Evolutionary conservation across 2,329 filamentous ascomycete species (phyloP), one percentile per base, ranked within the genome.

Genomic region (Colletotrichum sp.): DNA sequence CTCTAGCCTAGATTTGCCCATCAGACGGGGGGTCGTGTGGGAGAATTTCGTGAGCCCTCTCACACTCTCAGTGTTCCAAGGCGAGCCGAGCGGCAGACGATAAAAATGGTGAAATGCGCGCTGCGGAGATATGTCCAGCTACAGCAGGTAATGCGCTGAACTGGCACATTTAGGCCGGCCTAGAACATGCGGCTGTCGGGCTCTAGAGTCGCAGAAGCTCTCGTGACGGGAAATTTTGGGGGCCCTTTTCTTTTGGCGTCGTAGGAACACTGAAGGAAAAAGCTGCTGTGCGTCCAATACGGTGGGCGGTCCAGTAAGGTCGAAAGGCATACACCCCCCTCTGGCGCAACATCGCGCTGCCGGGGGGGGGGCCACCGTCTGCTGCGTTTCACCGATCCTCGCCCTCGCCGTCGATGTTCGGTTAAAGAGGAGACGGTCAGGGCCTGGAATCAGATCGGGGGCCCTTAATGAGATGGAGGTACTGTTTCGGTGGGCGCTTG

Each of bases 171-270:
- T 44, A 65, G 70, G 49, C 70, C 70, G 66, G 70, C 49, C 74
- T 76, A 73, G 74, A 76, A 76, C 70, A 65, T 74, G 74, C 70
- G 73, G 73, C 73, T 72, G 69, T 39, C 60, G 70, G 39, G 73
- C 49, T 63, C 30, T 21, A 21, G 59, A 59, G 55, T 26, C 32
- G 70, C 71, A 30, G 24, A 39, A 34, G 57, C n/a, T 32, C 74
- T 49, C 70, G 74, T 76, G 74, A 76, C 64, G 59, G 74, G 49
- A 74, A 52, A 26, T 65, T 52, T 69, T 28, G 44, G 44, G 63
- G 30, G 32, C 55, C 28, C 55, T 36, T 32, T 32, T 18, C 26
- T 49, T 49, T 49, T 64, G 32, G 65, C n/a, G 21, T 18, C 63
- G 32, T 28, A 6, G 57, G 30, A 44, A 34, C 32, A 55, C 21